Evolutionary conservation across 2,329 filamentous ascomycete species (phyloP).

Genomic region (Aspergillus fischeri): DNA sequence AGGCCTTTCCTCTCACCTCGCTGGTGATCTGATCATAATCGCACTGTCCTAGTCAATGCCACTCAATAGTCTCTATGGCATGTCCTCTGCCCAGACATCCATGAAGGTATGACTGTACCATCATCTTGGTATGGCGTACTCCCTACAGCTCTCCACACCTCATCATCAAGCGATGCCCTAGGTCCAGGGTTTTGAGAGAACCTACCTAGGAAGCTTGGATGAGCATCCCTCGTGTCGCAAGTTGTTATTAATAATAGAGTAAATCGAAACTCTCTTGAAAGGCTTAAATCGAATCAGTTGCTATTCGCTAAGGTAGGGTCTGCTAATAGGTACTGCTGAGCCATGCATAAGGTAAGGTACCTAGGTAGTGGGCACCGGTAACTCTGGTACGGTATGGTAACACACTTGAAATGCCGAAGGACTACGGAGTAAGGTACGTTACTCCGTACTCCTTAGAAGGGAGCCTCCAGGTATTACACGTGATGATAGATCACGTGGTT

Average conservation of each 20-base stretch:
- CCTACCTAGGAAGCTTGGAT: not conserved
- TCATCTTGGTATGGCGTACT: too few species aligned
- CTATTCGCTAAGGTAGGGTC: not conserved
- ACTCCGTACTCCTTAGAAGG: not conserved
- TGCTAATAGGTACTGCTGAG: not conserved
- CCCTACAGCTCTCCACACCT: not conserved
- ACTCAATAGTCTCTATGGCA: too few species aligned
- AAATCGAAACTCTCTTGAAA: not conserved
- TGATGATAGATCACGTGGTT: not conserved
- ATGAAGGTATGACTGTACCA: not conserved
- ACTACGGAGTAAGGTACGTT: not conserved
- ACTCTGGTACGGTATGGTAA: not conserved
- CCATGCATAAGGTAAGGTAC: not conserved
- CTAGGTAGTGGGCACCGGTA: not conserved
- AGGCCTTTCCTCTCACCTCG: not conserved
- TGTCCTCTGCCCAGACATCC: not conserved
- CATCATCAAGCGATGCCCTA: not conserved
- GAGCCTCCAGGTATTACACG: not conserved
- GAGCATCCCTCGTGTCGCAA: not conserved
- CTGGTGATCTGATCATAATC: not conserved
- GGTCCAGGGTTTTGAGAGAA: not conserved
- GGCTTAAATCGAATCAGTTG: not conserved
- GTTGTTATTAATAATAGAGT: not conserved
- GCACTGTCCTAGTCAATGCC: not conserved
- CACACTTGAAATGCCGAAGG: not conserved